Percentiles rank a stretch among this genome's conserved stretches.
These are phyloP conservation scores for Metarhizium album DNA, from an alignment of 2,329 filamentous ascomycete genomes.

Conservation along the genomic window DNA sequence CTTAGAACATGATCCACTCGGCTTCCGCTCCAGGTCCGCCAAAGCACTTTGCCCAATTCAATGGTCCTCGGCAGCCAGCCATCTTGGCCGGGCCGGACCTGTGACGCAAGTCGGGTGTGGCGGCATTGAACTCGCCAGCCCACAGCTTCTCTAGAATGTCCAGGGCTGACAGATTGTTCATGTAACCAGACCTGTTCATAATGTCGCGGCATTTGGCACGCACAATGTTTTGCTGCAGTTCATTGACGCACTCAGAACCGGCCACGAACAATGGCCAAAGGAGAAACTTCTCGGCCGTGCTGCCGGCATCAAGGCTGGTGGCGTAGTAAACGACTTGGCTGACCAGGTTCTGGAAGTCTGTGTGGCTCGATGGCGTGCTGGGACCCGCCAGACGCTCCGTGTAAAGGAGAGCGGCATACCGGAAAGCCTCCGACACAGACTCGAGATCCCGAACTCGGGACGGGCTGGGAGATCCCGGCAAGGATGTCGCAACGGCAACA, in stretches of 20 bases:
- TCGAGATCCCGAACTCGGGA: constrained; percentile 63
- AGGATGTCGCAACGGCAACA: constrained; percentile 36
- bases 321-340: constrained; percentile 76
- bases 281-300: constrained; percentile 73
- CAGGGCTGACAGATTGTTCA: constrained; percentile 81
- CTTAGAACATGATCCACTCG: constrained; percentile 58
- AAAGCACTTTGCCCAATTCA: constrained; percentile 48
- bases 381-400: constrained; percentile 79
- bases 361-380: constrained; percentile 57
- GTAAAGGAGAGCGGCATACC: constrained; percentile 80
- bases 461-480: constrained; percentile 39
- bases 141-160: constrained; percentile 81
- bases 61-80: constrained; percentile 35
- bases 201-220: constrained; percentile 75
- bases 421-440: constrained; percentile 82
- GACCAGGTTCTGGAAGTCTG: constrained; percentile 75
- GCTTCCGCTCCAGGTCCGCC: constrained; percentile 45
- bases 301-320: constrained; percentile 61
- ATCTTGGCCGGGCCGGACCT: constrained; percentile 15
- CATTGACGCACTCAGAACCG: constrained; percentile 79
- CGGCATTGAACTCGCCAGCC: constrained; percentile 42
- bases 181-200: constrained; percentile 79
- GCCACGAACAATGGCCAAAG: constrained; percentile 90
- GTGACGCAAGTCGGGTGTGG: constrained; percentile 22
- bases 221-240: constrained; percentile 67